Evolutionary conservation across 139 green algal species (phyloP), one percentile per base, ranked within the genome.

Genomic region (Chlamydomonas sp.): DNA sequence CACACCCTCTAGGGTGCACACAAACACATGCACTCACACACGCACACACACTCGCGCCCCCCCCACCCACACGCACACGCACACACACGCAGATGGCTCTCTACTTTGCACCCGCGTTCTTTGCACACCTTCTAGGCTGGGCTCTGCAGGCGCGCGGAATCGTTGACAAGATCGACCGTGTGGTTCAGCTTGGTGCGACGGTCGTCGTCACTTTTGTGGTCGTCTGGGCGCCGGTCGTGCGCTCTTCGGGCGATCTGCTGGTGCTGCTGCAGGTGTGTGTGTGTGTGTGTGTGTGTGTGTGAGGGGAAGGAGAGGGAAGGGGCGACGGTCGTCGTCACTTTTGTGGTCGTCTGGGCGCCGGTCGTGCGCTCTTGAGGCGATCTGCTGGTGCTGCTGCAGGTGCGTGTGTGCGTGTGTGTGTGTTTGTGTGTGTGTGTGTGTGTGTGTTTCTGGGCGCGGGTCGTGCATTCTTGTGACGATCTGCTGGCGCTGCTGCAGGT

Each of bases 31-130:
- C n/a, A n/a, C n/a, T n/a, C n/a, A n/a, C n/a, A n/a, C n/a, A n/a
- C n/a, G n/a, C n/a, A n/a, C n/a, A n/a, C n/a, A n/a, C n/a, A n/a
- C n/a, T n/a, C n/a, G n/a, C n/a, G n/a, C n/a, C n/a, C n/a, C n/a
- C n/a, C n/a, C n/a, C n/a, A n/a, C n/a, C n/a, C n/a, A n/a, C n/a
- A n/a, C n/a, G n/a, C n/a, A n/a, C n/a, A n/a, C n/a, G n/a, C n/a
- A n/a, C n/a, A n/a, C n/a, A n/a, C n/a, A n/a, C n/a, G n/a, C 94
- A 99, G 71, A 99, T 99, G 95, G 74, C 59, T 24, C 54, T 97
- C 54, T 98, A 95, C 81, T 97, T 84, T 72, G 95, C 93, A 10
- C 93, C 93, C 0, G 95, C 93, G 3, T 97, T 99, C 76, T 98
- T 99, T 76, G 86, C 78, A 0, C 85, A 97, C 75, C 80, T 99